Conservation (phyloP, 2,329 filamentous ascomycete species). For the Neodidymelliopsis sp. region DNA sequence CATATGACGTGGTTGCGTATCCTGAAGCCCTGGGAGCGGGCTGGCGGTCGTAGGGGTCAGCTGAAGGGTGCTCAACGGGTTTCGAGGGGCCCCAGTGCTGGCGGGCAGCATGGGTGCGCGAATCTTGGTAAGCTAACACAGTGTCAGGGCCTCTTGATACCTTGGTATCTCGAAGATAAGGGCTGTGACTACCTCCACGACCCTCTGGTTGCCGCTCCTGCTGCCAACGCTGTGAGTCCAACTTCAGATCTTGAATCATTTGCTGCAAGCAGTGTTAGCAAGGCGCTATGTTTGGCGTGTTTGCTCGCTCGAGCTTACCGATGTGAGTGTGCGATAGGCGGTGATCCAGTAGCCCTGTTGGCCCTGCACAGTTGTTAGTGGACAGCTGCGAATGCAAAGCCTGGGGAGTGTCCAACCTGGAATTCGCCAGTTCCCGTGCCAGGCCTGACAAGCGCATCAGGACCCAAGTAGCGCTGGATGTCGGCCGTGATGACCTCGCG, state of each 20-base stretch:
- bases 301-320: conserved; percentile 46
- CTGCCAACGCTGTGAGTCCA: conserved; percentile 57
- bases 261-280: conserved; percentile 45
- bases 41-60: conserved; percentile 15
- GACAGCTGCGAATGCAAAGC: conserved; percentile 7
- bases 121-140: conserved; percentile 55
- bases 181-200: conserved; percentile 58
- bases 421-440: conserved; percentile 55
- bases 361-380: conserved; percentile 44
- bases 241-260: conserved; percentile 59
- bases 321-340: conserved; percentile 59
- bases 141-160: conserved; percentile 56
- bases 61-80: conserved; percentile 33
- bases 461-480: conserved; percentile 60
- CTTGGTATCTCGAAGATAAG: conserved; percentile 49
- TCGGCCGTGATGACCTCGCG: conserved; percentile 61
- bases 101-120: conserved; percentile 52
- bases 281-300: neutral
- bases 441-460: conserved; percentile 59
- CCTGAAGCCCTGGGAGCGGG: conserved; percentile 13
- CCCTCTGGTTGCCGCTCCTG: conserved; percentile 44
- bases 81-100: conserved; percentile 51
- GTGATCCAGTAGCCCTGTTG: conserved; percentile 60
- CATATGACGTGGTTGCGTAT: conserved; percentile 14
- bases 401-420: conserved; percentile 48